A percentile compares a stretch with the other conserved stretches of the same genome.
phyloP scores from a whole-genome alignment of 192 early-diverging fungal genomes.

The Geosiphon pyriformis region DNA sequence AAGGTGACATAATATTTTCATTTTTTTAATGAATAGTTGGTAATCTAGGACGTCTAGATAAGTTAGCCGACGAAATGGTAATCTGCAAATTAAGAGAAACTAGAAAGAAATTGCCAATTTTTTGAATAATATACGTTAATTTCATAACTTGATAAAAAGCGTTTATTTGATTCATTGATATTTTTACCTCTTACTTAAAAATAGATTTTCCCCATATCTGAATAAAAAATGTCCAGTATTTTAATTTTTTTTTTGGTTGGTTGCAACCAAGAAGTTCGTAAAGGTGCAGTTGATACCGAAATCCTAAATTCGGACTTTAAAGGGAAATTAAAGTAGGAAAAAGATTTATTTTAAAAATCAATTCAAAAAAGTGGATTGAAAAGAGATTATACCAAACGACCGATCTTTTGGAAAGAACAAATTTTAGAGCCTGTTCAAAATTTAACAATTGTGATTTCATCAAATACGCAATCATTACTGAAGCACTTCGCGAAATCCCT shows the following conservation, averaged over 20 bases:
- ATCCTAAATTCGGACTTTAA: constrained; percentile 11
- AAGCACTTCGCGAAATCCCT: constrained; percentile 9
- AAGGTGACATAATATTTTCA: no score
- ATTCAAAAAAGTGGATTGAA: not conserved
- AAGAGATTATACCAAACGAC: not conserved
- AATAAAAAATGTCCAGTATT: constrained; percentile 12
- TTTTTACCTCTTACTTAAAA: not conserved
- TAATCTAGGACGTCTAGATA: no score
- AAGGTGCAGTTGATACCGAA: constrained; percentile 7
- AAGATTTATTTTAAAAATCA: not conserved
- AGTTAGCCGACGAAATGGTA: no score
- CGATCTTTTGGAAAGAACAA: not conserved
- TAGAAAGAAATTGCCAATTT: no score
- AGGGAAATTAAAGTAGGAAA: not conserved
- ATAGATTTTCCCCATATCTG: constrained; percentile 11
- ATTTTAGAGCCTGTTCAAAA: not conserved
- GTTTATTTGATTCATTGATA: no score
- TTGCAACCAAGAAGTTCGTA: constrained; percentile 12
- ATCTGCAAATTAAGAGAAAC: no score
- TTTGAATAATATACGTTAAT: no score
- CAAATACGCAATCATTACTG: constrained; percentile 14
- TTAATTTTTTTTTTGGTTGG: not conserved
- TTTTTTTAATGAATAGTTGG: no score
- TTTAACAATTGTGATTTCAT: not conserved
- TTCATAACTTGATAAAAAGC: no score